Conservation (phyloP, 345 rosid species). For the Lumnitzera littorea region DNA sequence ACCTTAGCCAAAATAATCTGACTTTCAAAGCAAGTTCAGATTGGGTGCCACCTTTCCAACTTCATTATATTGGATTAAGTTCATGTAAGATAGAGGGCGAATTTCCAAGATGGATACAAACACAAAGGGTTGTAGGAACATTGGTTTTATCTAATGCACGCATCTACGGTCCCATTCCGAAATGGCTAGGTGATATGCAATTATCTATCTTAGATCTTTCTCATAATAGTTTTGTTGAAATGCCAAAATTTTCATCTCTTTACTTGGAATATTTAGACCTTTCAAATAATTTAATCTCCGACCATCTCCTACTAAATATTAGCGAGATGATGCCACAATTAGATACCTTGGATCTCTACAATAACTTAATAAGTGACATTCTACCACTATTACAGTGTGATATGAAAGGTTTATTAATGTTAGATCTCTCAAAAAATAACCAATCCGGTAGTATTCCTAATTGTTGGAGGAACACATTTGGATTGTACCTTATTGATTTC, state of each 20-base stretch:
- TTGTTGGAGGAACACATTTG: not conserved
- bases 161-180: not conserved
- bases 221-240: too few relatives aligned
- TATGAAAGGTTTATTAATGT: accelerated
- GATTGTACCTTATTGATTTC: not conserved
- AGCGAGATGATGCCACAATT: not conserved
- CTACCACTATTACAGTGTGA: not conserved
- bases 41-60: constrained; percentile 5
- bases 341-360: not conserved
- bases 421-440: not conserved
- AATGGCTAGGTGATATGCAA: constrained; percentile 2
- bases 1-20: constrained; percentile 4
- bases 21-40: not conserved
- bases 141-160: not conserved
- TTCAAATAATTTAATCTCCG: too few relatives aligned
- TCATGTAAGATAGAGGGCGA: not conserved
- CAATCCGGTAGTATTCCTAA: not conserved
- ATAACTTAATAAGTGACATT: not conserved
- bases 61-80: not conserved
- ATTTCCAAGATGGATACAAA: not conserved
- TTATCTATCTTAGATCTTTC: not conserved
- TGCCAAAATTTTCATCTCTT: too few relatives aligned
- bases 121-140: not conserved
- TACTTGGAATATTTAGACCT: too few relatives aligned
- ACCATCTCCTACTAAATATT: not conserved